Base-by-base conservation (phyloP, 345 rosid genomes). In the Anacardium occidentale region DNA sequence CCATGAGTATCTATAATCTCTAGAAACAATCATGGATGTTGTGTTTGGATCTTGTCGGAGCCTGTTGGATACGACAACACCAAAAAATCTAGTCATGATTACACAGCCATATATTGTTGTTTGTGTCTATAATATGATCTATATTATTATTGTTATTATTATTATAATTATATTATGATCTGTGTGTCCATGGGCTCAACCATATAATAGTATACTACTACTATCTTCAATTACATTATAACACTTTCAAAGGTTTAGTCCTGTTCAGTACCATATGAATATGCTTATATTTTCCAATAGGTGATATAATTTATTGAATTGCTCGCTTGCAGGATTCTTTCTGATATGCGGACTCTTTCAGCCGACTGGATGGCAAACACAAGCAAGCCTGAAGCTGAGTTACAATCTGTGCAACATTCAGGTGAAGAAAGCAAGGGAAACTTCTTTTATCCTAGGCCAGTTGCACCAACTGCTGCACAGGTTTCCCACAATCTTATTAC, bases 321-420 rank as follows among this genome's bases (percentile, higher is more conserved):
- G 50, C 62, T 68, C 66, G 48, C 69, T 82, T 85, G 80, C 89
- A 92, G 99, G 97, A 92, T 95, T 79, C 97, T 95, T 76, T 95
- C 98, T 53, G 99, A 95, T 84, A 92, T 95, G 99, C 88, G 99
- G 82, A 95, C 99, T 62, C 98, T 95, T 78, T 92, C 99, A 48
- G 99, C 99, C 40, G 99, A 95, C 80, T 95, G 99, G 99, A 92
- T 95, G 99, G 98, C 99, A 79, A 95, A 92, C 76, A 89, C 93
- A 37, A 90, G 77, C 85, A 91, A 83, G 85, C 81, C 97, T 12
- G 98, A 92, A 74, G 73, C 88, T 56, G 97, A 94, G 45, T 75
- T 83, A 78, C 98, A 89, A 37, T 82, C 92, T 70, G 74, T 82
- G 59, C 90, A 85, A 66, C 90, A 81, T 69, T 92, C 96, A 76